Percentiles rank a stretch among this genome's conserved stretches.
Conservation (phyloP, 2,329 filamentous ascomycete genomes). For the Botryotinia calthae region DNA sequence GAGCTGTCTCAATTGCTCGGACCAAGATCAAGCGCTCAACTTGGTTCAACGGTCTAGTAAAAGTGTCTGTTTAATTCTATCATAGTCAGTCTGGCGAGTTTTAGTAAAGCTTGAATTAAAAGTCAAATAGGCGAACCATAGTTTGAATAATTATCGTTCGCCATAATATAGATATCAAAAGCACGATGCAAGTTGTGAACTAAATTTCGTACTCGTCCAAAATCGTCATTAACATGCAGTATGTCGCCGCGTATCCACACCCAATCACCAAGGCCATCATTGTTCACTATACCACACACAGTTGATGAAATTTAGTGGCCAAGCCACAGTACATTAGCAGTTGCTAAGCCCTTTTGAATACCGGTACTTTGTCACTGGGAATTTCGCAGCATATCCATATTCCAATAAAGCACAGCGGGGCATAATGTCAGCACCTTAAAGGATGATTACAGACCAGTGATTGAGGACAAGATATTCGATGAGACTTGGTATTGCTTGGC, state of each 20-base stretch:
- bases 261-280: not conserved
- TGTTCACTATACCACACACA: not conserved
- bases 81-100: not conserved
- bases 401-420: not conserved
- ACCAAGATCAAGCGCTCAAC: not conserved
- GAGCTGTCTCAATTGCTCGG: constrained; percentile 9
- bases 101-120: not conserved
- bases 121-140: not conserved
- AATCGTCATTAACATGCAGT: not conserved
- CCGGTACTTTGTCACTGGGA: constrained; percentile 20
- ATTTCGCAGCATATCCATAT: constrained; percentile 7
- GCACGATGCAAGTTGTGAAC: not conserved
- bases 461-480: not conserved
- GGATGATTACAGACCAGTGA: not conserved
- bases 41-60: not conserved
- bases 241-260: not conserved
- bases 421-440: constrained; percentile 19
- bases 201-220: constrained; percentile 1
- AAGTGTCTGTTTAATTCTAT: not conserved
- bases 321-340: not conserved
- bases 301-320: not conserved
- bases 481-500: not conserved
- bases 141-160: not conserved
- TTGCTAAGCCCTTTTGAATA: constrained; percentile 16
- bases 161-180: not conserved